Evolutionary conservation across 2,329 filamentous ascomycete species (phyloP).

Genomic region (Nigrograna mackinnonii): DNA sequence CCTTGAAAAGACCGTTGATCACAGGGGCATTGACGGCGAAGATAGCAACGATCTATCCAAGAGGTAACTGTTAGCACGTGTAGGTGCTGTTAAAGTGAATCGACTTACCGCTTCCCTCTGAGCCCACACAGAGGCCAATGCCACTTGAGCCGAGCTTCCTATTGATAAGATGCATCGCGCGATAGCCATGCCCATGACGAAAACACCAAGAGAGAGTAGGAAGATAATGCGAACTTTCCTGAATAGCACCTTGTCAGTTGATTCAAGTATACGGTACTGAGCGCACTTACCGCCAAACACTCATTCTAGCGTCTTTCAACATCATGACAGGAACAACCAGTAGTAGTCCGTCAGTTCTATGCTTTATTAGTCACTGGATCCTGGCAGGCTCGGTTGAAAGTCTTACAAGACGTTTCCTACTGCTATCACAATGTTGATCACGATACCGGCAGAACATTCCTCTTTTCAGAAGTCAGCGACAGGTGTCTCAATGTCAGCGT

Average conservation of each 20-base stretch:
- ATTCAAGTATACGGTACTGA: neutral
- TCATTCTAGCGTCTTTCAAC: neutral
- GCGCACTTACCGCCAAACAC: neutral
- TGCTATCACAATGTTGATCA: conserved; percentile 1
- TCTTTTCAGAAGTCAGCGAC: neutral
- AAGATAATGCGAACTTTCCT: conserved; percentile 2
- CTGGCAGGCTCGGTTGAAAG: too few relatives aligned
- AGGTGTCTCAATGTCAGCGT: neutral
- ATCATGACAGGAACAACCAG: conserved; percentile 1
- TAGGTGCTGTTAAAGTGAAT: neutral
- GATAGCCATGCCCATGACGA: conserved; percentile 7
- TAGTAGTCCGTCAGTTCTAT: neutral
- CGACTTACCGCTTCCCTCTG: neutral
- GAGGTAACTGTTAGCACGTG: neutral
- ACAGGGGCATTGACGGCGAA: conserved; percentile 1
- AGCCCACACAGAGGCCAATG: conserved; percentile 6
- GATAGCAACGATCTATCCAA: conserved; percentile 1
- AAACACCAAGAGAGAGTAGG: conserved; percentile 5
- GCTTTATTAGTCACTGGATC: too few relatives aligned
- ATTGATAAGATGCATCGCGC: conserved; percentile 1
- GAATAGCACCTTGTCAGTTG: neutral
- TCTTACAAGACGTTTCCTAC: neutral
- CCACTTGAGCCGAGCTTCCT: neutral
- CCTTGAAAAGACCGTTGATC: neutral
- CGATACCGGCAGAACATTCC: conserved; percentile 1